These are phyloP conservation scores for Sphagnum tenellum DNA, from an alignment of 225 moss, liverwort and hornwort species.

Conservation along the genomic window DNA sequence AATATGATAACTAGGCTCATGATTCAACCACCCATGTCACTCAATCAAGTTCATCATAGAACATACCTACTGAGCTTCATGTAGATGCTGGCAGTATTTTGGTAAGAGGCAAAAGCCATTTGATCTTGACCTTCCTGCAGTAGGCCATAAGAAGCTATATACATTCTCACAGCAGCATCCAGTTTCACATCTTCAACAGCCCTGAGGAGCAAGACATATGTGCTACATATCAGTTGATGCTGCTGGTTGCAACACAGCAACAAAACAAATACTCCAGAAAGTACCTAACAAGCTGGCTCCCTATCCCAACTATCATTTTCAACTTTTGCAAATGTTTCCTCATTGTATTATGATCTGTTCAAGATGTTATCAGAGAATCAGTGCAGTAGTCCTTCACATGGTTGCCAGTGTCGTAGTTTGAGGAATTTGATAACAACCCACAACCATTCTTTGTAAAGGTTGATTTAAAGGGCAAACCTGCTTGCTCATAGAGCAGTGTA, in stretches of 20 bases:
- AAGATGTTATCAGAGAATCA: too few species aligned
- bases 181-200: constrained; percentile 46
- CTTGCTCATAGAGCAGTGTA: constrained; percentile 89
- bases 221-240: background rate
- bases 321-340: constrained; percentile 18
- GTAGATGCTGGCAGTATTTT: constrained; percentile 38
- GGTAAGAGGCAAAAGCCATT: constrained; percentile 62
- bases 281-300: background rate
- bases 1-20: too few species aligned
- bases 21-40: too few species aligned
- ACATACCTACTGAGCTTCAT: constrained; percentile 41
- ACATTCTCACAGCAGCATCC: constrained; percentile 44
- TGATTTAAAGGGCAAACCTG: constrained; percentile 25
- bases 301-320: background rate
- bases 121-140: constrained; percentile 59
- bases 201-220: constrained; percentile 11
- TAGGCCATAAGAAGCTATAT: constrained; percentile 39
- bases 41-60: too few species aligned
- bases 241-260: background rate
- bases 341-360: constrained; percentile 28
- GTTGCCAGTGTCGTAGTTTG: too few species aligned
- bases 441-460: background rate
- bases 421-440: too few species aligned
- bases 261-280: background rate
- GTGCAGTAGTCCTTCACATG: too few species aligned